These are phyloP conservation scores for Fusarium sp. DNA, from an alignment of 2,329 filamentous ascomycete genomes.

Conservation along the genomic window DNA sequence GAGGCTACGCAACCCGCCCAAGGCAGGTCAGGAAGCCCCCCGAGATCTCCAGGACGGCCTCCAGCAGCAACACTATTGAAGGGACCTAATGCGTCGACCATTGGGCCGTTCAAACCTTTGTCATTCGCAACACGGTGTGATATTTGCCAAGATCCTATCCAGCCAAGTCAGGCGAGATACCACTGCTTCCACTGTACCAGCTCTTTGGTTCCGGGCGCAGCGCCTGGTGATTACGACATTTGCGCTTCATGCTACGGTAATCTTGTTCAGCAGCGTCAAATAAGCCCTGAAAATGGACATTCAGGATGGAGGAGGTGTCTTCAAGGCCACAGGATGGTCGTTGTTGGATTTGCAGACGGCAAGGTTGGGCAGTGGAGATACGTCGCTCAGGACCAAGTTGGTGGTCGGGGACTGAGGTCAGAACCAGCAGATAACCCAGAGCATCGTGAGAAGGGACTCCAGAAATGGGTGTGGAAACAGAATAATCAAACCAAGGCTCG, in stretches of 20 bases:
- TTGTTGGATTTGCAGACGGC: slow-evolving; percentile 82
- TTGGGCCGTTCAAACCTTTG: slow-evolving; percentile 76
- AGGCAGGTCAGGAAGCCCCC: slow-evolving; percentile 57
- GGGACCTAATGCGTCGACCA: slow-evolving; percentile 62
- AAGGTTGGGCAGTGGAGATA: slow-evolving; percentile 77
- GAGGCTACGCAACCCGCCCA: slow-evolving; percentile 57
- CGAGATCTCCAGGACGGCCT: slow-evolving; percentile 62
- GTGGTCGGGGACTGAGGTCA: slow-evolving; percentile 79
- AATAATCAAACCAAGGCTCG: slow-evolving; percentile 59
- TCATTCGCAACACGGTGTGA: slow-evolving; percentile 85
- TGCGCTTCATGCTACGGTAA: slow-evolving; percentile 84
- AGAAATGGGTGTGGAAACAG: slow-evolving; percentile 69
- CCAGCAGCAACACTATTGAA: slow-evolving; percentile 65
- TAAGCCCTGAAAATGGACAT: slow-evolving; percentile 82
- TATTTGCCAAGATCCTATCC: slow-evolving; percentile 81
- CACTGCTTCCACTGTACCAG: slow-evolving; percentile 85
- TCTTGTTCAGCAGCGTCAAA: slow-evolving; percentile 74
- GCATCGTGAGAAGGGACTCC: slow-evolving; percentile 54
- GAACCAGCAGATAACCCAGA: slow-evolving; percentile 63
- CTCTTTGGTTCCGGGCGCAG: slow-evolving; percentile 61
- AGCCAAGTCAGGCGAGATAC: slow-evolving; percentile 78
- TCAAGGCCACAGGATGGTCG: slow-evolving; percentile 85
- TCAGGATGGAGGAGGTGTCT: slow-evolving; percentile 88
- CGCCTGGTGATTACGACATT: slow-evolving; percentile 86
- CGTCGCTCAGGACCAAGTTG: slow-evolving; percentile 81